Base-by-base conservation (phyloP, 1,284 basidiomycete species). In the Athelia sp. region DNA sequence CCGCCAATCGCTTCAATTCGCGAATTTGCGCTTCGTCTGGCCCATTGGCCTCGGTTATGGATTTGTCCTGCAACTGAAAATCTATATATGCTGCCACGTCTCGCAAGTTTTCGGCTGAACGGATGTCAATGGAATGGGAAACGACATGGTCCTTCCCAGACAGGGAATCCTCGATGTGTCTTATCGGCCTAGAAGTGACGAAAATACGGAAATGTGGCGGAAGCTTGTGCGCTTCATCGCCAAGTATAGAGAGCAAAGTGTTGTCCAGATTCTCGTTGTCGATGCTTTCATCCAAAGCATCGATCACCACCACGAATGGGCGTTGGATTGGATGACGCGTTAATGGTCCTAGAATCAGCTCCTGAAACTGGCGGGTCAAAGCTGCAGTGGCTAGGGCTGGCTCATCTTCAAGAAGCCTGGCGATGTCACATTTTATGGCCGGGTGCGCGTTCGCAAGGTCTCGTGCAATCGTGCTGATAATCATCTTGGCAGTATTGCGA, bases 261-360 rank as follows among this genome's bases (percentile, higher is more conserved):
- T n/a, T n/a, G 3, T 24, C 22, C 22, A 61, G 45, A n/a, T 57
- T 36, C 14, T 53, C 51, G 9, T 48, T 19, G 24, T 43, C 47
- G 18, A 40, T 51, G n/a, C 58, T 50, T 52, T 58, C 56, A 43
- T 62, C 58, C 17, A 61, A 45, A 19, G 53, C 50, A 50, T 58
- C 53, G 31, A 58, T 50, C 32, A 34, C 32, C n/a, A 34, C 32
- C 11, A 34, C 32, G 11, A n/a, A 11, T 11, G 32, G 32, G 11
- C 32, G 11, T 11, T n/a, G 11, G 21, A 54, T 43, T 34, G 44
- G 44, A 32, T 48, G 22, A 11, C 19, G 31, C 31, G 45, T n/a
- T 17, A 44, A 21, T 45, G 54, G 53, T 21, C 45, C 46, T 14
- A 53, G 17, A 46, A 59, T 52, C 17, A 59, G 52, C 45, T 55